Percentiles rank a stretch among this genome's conserved stretches.
Conservation (phyloP, 345 rosid species). For the Pistacia atlantica region DNA sequence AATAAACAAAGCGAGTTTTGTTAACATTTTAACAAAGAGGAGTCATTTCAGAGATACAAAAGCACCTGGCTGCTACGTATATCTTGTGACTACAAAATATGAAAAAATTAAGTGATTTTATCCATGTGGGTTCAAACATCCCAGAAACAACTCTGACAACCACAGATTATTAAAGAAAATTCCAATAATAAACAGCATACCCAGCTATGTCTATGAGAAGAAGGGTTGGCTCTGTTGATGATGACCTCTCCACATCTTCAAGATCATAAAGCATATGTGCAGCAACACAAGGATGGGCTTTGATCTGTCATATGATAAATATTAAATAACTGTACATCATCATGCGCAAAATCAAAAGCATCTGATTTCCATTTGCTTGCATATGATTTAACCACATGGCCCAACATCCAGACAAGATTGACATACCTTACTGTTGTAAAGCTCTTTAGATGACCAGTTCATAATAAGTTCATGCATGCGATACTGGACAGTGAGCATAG, state of each 20-base stretch:
- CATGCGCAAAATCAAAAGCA: background rate
- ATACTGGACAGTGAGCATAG: slow-evolving; percentile 95
- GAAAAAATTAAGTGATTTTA: background rate
- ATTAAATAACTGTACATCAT: slow-evolving; percentile 2
- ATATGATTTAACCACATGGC: slow-evolving; percentile 10
- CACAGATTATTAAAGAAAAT: background rate
- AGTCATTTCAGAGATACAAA: slow-evolving; percentile 6
- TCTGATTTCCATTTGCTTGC: background rate
- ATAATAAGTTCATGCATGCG: slow-evolving; percentile 98
- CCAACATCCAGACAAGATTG: slow-evolving; percentile 12
- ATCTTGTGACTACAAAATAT: background rate
- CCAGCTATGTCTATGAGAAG: slow-evolving; percentile 87
- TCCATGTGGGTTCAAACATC: background rate
- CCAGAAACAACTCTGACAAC: background rate
- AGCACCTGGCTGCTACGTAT: background rate
- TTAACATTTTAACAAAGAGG: slow-evolving; percentile 1
- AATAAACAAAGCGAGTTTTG: background rate
- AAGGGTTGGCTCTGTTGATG: slow-evolving; percentile 83
- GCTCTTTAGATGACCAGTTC: slow-evolving; percentile 97
- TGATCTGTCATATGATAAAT: slow-evolving; percentile 40
- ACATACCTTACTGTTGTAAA: slow-evolving; percentile 71
- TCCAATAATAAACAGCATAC: slow-evolving; percentile 32
- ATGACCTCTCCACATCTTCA: slow-evolving; percentile 60
- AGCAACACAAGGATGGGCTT: slow-evolving; percentile 87
- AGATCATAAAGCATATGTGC: slow-evolving; percentile 84